These are phyloP conservation scores for Parasarocladium wereldwijsianum DNA, from an alignment of 2,329 filamentous ascomycete species.

Conservation along the genomic window DNA sequence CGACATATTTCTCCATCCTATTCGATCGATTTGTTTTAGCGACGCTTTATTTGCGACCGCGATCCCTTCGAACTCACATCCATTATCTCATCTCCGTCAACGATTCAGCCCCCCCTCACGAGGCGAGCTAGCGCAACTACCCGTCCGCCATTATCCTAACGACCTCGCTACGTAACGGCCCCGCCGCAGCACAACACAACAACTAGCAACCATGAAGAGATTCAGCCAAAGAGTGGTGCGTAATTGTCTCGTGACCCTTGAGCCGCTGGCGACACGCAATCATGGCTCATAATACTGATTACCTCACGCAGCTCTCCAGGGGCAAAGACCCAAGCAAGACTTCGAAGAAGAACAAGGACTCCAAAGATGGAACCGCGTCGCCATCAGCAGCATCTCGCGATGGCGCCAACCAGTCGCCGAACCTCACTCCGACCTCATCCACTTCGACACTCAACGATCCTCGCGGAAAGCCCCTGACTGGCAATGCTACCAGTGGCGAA, in stretches of 20 bases:
- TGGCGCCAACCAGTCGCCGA: conserved; percentile 40
- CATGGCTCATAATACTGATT: conserved; percentile 2
- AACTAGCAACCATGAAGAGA: conserved; percentile 61
- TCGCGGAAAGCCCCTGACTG: conserved; percentile 65
- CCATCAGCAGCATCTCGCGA: conserved; percentile 53
- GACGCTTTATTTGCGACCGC: too few relatives aligned
- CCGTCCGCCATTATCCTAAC: conserved; percentile 2
- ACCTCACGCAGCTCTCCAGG: conserved; percentile 62
- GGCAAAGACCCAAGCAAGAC: conserved; percentile 80
- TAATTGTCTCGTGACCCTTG: conserved; percentile 12
- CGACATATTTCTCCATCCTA: too few relatives aligned
- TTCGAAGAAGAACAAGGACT: conserved; percentile 58
- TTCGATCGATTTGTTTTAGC: too few relatives aligned
- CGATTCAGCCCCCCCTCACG: too few relatives aligned
- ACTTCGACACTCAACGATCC: conserved; percentile 74
- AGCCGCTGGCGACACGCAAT: not conserved
- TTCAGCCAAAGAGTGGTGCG: conserved; percentile 95
- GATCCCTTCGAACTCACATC: too few relatives aligned
- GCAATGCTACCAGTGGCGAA: conserved; percentile 33
- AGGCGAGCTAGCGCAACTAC: too few relatives aligned
- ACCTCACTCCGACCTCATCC: conserved; percentile 72
- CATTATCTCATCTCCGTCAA: too few relatives aligned
- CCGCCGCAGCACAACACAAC: conserved; percentile 2
- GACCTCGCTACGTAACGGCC: not conserved
- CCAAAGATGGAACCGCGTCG: conserved; percentile 65